These are phyloP conservation scores for Luffa acutangula DNA, from an alignment of 306 rosid genomes.

Conservation along the genomic window DNA sequence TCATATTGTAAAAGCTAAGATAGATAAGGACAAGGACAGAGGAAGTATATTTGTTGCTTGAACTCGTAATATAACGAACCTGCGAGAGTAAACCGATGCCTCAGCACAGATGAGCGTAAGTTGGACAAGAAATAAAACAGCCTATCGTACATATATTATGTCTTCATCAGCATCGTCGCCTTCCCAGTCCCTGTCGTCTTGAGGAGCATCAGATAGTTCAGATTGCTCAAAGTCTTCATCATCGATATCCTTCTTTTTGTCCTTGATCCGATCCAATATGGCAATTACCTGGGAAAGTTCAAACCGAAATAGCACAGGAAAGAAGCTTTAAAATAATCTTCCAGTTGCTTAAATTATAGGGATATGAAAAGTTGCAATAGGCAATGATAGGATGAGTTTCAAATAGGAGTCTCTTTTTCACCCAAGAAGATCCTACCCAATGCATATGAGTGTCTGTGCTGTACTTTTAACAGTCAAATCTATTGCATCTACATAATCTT, in stretches of 20 bases:
- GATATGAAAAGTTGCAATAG: neutral
- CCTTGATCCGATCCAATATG: slow-evolving; percentile 69
- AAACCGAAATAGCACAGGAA: neutral
- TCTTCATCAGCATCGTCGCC: slow-evolving; percentile 64
- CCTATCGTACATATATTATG: slow-evolving; percentile 62
- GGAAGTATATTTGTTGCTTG: neutral
- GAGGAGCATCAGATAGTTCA: slow-evolving; percentile 26
- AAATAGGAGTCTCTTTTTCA: neutral
- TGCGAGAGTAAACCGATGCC: slow-evolving; percentile 14
- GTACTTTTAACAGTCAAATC: neutral
- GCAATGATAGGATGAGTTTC: neutral
- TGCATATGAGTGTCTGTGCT: neutral
- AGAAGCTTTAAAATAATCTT: neutral
- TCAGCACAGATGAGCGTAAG: slow-evolving; percentile 6
- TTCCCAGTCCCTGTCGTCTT: slow-evolving; percentile 47
- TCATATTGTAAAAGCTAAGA: neutral
- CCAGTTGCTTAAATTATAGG: neutral
- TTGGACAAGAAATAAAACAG: slow-evolving; percentile 13
- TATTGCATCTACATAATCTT: neutral
- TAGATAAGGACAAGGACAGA: neutral
- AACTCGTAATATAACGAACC: slow-evolving; percentile 30
- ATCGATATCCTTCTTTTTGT: slow-evolving; percentile 27
- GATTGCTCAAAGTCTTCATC: slow-evolving; percentile 21
- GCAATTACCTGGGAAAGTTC: slow-evolving; percentile 67
- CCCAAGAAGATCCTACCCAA: neutral